Conservation (phyloP, 1,284 basidiomycete species). For the Sutorius eximius region DNA sequence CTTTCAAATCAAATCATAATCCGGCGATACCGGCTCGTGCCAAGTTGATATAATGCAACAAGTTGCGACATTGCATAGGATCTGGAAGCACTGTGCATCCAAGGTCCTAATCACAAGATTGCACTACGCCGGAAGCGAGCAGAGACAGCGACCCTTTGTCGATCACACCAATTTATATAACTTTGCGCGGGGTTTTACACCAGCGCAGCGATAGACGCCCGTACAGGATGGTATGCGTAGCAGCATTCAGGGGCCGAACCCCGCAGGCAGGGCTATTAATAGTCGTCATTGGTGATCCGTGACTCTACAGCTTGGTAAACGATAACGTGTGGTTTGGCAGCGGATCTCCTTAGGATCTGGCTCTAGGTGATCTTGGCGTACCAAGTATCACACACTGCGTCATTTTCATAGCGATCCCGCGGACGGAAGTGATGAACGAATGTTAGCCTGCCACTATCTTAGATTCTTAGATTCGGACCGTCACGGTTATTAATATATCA, state of each 20-base stretch:
- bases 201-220: conserved; percentile 13
- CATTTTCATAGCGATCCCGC: conserved; percentile 2
- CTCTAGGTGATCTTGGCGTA: neutral
- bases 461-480: neutral
- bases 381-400: neutral
- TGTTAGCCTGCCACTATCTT: neutral
- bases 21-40: neutral
- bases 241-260: neutral
- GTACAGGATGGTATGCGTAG: conserved; percentile 29
- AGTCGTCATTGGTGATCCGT: neutral
- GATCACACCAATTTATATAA: neutral
- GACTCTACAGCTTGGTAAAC: conserved; percentile 31
- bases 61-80: neutral
- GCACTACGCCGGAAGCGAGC: neutral
- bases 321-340: conserved; percentile 7
- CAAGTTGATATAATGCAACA: neutral
- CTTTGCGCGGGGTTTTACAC: neutral
- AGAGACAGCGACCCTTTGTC: neutral
- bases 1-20: neutral
- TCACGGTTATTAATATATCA: conserved; percentile 2
- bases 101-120: neutral
- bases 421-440: neutral
- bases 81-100: neutral
- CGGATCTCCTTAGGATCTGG: conserved; percentile 9
- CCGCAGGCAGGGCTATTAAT: neutral